Evolutionary conservation across 352 stramenopile species (phyloP), one percentile per base, ranked within the genome.

Genomic region (Phytophthora meadii): DNA sequence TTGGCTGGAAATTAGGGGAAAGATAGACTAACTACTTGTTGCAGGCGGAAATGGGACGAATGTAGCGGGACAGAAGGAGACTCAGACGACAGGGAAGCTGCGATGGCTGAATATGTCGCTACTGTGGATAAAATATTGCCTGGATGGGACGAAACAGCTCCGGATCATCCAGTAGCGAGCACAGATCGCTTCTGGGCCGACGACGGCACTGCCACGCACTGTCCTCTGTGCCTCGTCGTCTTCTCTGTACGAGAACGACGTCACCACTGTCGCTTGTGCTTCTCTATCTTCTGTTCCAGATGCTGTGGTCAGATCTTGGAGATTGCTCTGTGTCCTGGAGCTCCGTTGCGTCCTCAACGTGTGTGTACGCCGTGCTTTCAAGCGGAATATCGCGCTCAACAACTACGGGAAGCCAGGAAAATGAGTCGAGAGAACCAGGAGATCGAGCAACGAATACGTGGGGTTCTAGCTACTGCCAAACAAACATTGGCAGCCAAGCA

Each of bases 261-360:
- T 7, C 85, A 92, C 25, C 85, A 93, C 56, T 93, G 85, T 53
- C 85, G 82, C 9, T 64, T 92, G 51, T 93, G 85, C 66, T 69
- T 93, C 59, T 74, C 86, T 15, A 87, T 93, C 14, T 93, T 87
- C 42, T 93, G 85, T 36, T 55, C 52, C n/a, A 17, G 58, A 4
- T 93, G 85, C 72, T 88, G 80, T 52, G 55, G 51, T 32, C 67
- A 76, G 7, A 48, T 55, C 0, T 54, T 93, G 28, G 78, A 90
- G 22, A 61, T 93, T 25, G 81, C 80, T 19, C 45, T 93, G 15
- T 93, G 81, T 49, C 73, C 74, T 1, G 85, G 85, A 0, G 85
- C 82, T 4, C 79, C 82, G 0, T n/a, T 91, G 30, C 79, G 82
- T 2, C 25, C 45, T 3, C 76, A 87, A 63, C 82, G 85, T 15